Base-by-base conservation (phyloP, 2,329 filamentous ascomycete species). In the Fusarium keratoplasticum region DNA sequence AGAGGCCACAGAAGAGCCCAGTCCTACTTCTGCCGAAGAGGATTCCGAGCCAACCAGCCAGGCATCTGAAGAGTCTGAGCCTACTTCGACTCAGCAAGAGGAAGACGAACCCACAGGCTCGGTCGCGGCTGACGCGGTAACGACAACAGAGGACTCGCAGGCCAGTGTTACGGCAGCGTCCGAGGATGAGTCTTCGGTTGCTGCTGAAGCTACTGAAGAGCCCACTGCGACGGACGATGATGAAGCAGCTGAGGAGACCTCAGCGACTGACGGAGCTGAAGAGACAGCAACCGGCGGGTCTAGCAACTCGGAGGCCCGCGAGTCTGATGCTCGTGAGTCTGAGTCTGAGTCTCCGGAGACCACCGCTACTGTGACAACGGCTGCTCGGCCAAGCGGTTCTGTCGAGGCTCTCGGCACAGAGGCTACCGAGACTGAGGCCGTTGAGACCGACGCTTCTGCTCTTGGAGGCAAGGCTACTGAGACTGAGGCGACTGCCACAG, bases 281-380 rank as follows among this genome's bases (percentile, higher is more conserved):
- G 71, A 70, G 68, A 63, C 71, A 64, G 71, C 71, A 58, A 75
- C 73, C 44, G 33, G 62, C 2, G 70, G 66, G 61, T 69, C 73
- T 69, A 64, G 67, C 35, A 71, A 73, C 72, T 73, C 72, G 27
- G 61, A 63, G 60, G 73, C 72, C 67, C 67, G 72, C 67, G 70
- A 73, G 66, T 71, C 67, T 33, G 61, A 63, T 61, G 73, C 72
- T 67, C 64, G 70, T 65, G 70, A 73, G 58, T 58, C 55, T 33
- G 52, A 58, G 31, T 36, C 72, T 69, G 72, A 71, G 27, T 52
- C 47, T 69, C 44, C 66, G 13, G 50, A 61, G 47, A 64, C 70
- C 47, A 71, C 64, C 44, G 16, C 54, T 44, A 66, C 73, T 68
- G 70, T 44, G 22, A 64, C 67, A 8, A 61, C 54, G 60, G 69